Conservation (phyloP, 2,329 filamentous ascomycete species). For the Cytospora leucostoma region DNA sequence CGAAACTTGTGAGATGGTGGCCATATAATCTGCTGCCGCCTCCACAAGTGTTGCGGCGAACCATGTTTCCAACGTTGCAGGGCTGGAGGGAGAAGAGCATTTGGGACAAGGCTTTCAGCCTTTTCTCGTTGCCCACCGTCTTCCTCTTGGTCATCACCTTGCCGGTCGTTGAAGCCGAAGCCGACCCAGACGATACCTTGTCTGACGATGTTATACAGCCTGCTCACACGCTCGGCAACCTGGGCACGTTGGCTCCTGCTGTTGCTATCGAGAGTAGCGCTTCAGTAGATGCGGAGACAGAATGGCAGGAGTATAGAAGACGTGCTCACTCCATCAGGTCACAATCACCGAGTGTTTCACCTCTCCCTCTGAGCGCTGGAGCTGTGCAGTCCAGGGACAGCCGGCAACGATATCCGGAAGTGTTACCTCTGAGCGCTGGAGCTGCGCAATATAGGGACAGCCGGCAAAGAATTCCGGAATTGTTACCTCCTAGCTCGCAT, state of each 20-base stretch:
- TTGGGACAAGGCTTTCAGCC: conserved; percentile 80
- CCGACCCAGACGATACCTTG: conserved; percentile 56
- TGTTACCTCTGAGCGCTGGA: neutral
- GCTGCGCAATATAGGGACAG: conserved; percentile 17
- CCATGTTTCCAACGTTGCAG: conserved; percentile 84
- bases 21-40: conserved; percentile 73
- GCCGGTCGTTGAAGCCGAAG: conserved; percentile 86
- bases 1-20: conserved; percentile 71
- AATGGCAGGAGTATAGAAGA: conserved; percentile 62
- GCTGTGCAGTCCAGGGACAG: conserved; percentile 16
- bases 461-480: conserved; percentile 21
- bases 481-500: neutral
- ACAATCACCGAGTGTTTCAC: conserved; percentile 26
- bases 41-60: conserved; percentile 69
- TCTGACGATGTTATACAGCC: conserved; percentile 42
- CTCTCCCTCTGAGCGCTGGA: conserved; percentile 9
- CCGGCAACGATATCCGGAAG: conserved; percentile 21
- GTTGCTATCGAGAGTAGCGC: conserved; percentile 39
- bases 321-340: conserved; percentile 43
- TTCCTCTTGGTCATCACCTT: conserved; percentile 87
- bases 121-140: conserved; percentile 86
- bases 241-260: conserved; percentile 39
- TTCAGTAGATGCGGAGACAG: conserved; percentile 47
- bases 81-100: conserved; percentile 79
- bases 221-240: conserved; percentile 32